Conservation (phyloP, 306 rosid species). For the Citrullus mucosospermus region DNA sequence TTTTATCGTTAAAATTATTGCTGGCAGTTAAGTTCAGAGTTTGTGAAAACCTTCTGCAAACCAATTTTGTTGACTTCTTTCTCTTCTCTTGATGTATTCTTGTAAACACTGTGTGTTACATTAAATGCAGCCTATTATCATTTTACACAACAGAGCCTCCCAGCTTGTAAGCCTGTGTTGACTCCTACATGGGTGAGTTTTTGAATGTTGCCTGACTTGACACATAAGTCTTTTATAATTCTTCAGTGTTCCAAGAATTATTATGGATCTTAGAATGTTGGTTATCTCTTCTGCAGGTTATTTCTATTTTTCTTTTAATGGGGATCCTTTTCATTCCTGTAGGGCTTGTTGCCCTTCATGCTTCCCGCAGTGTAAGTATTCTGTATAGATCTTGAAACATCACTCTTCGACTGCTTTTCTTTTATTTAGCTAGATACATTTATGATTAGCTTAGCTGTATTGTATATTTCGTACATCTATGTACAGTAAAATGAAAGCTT, state of each 20-base stretch:
- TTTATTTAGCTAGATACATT: background rate
- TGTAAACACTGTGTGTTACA: slow-evolving; percentile 10
- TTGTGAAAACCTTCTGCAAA: background rate
- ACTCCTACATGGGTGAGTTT: slow-evolving; percentile 77
- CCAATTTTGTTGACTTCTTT: background rate
- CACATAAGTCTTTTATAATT: slow-evolving; percentile 12
- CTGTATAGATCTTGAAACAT: slow-evolving; percentile 12
- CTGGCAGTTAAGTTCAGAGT: too few relatives aligned
- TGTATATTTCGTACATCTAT: too few relatives aligned
- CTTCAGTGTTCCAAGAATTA: background rate
- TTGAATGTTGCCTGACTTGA: slow-evolving; percentile 4
- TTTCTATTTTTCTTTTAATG: slow-evolving; percentile 48
- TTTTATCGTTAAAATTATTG: background rate
- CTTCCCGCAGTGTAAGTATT: slow-evolving; percentile 50
- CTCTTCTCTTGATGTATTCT: background rate
- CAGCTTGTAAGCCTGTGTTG: slow-evolving; percentile 89
- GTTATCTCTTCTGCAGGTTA: slow-evolving; percentile 47
- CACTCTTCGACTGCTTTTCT: background rate
- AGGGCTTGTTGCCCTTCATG: slow-evolving; percentile 59
- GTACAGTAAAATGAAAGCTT: too few relatives aligned
- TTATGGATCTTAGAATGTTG: slow-evolving; percentile 6
- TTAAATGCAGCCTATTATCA: slow-evolving; percentile 44
- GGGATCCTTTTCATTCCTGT: slow-evolving; percentile 68
- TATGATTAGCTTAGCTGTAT: too few relatives aligned
- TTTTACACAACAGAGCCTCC: slow-evolving; percentile 87